phyloP scores from a whole-genome alignment of 768 basidiomycete species.

The Kwoniella mangroviensis region DNA sequence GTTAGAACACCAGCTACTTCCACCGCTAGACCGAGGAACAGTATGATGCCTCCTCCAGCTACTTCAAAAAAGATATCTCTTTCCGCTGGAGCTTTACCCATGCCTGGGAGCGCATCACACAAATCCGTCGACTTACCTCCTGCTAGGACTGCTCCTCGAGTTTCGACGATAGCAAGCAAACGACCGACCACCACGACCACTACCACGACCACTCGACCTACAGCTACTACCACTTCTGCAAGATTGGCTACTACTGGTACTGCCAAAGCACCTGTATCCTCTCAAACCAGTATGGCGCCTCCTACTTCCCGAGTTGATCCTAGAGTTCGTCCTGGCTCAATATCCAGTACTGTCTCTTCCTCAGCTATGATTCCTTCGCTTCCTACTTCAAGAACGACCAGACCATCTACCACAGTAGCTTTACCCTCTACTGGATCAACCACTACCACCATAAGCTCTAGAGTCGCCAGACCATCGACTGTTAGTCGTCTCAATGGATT shows the following conservation, averaged over 20 bases:
- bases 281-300: slow-evolving; percentile 11
- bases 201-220: background rate
- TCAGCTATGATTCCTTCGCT: slow-evolving; percentile 7
- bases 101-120: slow-evolving; percentile 28
- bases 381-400: background rate
- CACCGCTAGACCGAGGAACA: slow-evolving; percentile 12
- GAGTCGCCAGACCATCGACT: slow-evolving; percentile 5
- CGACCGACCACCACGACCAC: background rate
- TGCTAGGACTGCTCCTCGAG: background rate
- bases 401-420: slow-evolving; percentile 9
- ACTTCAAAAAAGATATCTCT: slow-evolving; percentile 36
- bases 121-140: slow-evolving; percentile 10
- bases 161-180: background rate
- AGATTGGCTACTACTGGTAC: background rate
- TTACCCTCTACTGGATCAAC: background rate
- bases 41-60: slow-evolving; percentile 7
- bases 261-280: background rate
- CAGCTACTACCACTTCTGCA: background rate
- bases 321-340: background rate
- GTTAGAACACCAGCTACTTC: slow-evolving; percentile 7
- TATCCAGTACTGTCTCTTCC: slow-evolving; percentile 3
- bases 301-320: background rate
- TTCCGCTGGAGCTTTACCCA: slow-evolving; percentile 35
- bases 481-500: background rate
- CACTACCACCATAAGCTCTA: background rate